A percentile compares a stretch with the other conserved stretches of the same genome.
phyloP scores from a whole-genome alignment of 495 filamentous ascomycete species.

The Parachaetomium inaequale region DNA sequence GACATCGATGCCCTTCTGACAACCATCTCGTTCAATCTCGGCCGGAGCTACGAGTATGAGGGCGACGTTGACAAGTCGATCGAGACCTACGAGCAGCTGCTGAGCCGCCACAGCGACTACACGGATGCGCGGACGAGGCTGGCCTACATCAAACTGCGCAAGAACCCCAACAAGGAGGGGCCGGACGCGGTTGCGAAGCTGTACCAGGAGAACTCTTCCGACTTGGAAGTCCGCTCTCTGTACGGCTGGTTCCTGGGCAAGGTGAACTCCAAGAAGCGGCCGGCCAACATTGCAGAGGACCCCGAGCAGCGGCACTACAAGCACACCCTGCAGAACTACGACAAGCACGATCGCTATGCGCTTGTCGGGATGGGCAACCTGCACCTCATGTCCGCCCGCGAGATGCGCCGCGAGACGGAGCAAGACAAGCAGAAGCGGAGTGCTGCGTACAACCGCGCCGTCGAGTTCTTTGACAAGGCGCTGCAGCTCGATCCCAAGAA shows the following conservation, averaged over 20 bases:
- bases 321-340: slow-evolving; percentile 85
- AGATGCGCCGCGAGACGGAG: slow-evolving; percentile 90
- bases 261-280: slow-evolving; percentile 69
- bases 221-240: slow-evolving; percentile 85
- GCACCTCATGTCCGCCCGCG: slow-evolving; percentile 76
- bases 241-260: slow-evolving; percentile 91
- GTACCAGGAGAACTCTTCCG: slow-evolving; percentile 70
- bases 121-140: slow-evolving; percentile 83
- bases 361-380: slow-evolving; percentile 96
- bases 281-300: slow-evolving; percentile 79
- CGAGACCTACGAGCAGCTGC: slow-evolving; percentile 77
- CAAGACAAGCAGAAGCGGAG: slow-evolving; percentile 84
- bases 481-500: slow-evolving; percentile 88
- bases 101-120: slow-evolving; percentile 82
- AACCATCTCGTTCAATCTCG: slow-evolving; percentile 92
- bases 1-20: slow-evolving; percentile 89
- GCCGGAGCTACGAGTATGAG: slow-evolving; percentile 88
- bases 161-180: slow-evolving; percentile 77
- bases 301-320: slow-evolving; percentile 91
- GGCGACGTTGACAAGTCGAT: slow-evolving; percentile 77
- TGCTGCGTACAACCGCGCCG: slow-evolving; percentile 80
- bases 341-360: slow-evolving; percentile 95
- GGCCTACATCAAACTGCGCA: slow-evolving; percentile 84
- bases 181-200: slow-evolving; percentile 78
- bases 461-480: slow-evolving; percentile 98